Conservation (phyloP, 768 basidiomycete genomes). For the Tulasnella sp. region DNA sequence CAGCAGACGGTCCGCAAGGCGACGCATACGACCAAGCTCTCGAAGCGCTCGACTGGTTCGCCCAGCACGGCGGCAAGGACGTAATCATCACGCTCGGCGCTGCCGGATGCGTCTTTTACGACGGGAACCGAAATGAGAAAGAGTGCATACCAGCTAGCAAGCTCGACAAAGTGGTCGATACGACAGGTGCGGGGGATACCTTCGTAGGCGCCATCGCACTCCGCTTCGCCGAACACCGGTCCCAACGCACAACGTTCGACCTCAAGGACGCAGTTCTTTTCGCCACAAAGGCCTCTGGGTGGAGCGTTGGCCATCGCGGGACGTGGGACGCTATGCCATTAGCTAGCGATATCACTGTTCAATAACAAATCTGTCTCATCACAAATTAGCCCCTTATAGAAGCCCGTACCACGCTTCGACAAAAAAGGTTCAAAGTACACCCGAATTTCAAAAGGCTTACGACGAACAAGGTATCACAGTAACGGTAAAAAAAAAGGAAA, state of each 20-base stretch:
- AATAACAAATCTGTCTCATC: no score
- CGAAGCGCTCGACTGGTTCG: slow-evolving; percentile 10
- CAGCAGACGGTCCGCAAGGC: not conserved
- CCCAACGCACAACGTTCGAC: not conserved
- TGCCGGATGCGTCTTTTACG: slow-evolving; percentile 10
- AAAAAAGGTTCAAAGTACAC: no score
- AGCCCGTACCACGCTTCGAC: no score
- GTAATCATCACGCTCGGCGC: slow-evolving; percentile 16
- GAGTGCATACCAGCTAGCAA: not conserved
- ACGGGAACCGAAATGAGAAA: not conserved
- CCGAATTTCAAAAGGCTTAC: no score
- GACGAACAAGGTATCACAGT: no score
- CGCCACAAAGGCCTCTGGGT: not conserved
- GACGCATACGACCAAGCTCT: not conserved
- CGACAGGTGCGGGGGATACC: slow-evolving; percentile 16
- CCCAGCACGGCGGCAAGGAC: slow-evolving; percentile 1
- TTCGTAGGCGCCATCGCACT: slow-evolving; percentile 17
- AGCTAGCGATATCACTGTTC: no score
- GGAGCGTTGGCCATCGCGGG: not conserved
- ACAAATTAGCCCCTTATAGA: no score
- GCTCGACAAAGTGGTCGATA: slow-evolving; percentile 14
- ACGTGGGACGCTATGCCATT: not conserved
- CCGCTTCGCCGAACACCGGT: not conserved
- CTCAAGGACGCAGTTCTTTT: not conserved
- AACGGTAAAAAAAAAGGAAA: not conserved